Base-by-base conservation (phyloP, 805 yeast genomes). In the Isabelozyma gotoi region DNA sequence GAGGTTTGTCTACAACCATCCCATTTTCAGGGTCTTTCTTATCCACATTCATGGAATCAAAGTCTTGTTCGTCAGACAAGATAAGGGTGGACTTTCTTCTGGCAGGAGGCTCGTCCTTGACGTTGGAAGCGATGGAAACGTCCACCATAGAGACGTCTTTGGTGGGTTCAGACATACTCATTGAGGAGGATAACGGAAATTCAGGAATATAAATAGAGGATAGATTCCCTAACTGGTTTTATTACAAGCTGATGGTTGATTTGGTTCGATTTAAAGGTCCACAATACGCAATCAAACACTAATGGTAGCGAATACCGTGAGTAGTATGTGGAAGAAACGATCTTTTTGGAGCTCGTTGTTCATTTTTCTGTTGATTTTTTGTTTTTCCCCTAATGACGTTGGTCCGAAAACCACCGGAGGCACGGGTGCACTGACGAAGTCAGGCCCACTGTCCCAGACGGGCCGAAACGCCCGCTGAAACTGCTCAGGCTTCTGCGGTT, bases 1-100 rank as follows among this genome's bases (percentile, higher is more conserved):
- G 31, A 19, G 39, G 41, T 34, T 47, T 46, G 38, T 59, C 62
- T 12, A 52, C 47, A 36, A 53, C 51, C 60, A 57, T 57, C 27
- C 44, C 45, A 40, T 51, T 48, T 39, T 49, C 57, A 17, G 39
- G 31, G 12, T 55, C 60, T 19, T 60, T 57, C 14, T 65, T 55
- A 35, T 68, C 73, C 34, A 74, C 63, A 46, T 76, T 76, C 55
- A 73, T 67, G 45, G 69, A 74, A 40, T 80, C 84, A 48, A 68
- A 67, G 29, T 81, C 87, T 36, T 73, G 72, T 31, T 85, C 92
- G 46, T 84, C 90, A 1, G 84, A 80, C 33, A 88, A 74, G 12
- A 87, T 80, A 41, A 87, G 53, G 0, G 94, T 85, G 2, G 91
- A 83, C 61, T 83, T 84, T 49, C 89, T 73, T 53, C 88, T 73